Conservation (phyloP, 2,329 filamentous ascomycete genomes). For the Diaporthe velutina region DNA sequence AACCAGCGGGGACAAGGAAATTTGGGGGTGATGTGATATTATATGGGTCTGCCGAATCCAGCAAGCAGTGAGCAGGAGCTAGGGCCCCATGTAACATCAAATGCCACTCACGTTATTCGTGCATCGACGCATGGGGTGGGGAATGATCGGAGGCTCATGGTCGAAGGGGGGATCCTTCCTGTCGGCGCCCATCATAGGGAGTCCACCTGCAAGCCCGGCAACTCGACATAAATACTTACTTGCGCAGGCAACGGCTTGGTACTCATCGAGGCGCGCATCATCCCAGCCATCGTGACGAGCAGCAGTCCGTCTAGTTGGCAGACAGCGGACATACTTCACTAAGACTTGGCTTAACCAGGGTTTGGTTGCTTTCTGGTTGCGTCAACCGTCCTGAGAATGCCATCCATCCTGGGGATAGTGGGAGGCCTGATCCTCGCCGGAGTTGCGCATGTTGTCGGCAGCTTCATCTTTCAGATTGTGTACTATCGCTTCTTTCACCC, state of each 20-base stretch:
- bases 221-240: conserved; percentile 10
- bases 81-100: conserved; percentile 6
- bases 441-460: conserved; percentile 32
- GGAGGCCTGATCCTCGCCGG: conserved; percentile 13
- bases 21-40: conserved; percentile 21
- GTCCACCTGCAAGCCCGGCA: neutral
- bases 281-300: neutral
- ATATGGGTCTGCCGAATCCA: conserved; percentile 17
- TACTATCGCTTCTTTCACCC: conserved; percentile 66
- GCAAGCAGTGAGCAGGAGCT: conserved; percentile 1
- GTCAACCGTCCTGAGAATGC: conserved; percentile 10
- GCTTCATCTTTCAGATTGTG: conserved; percentile 59
- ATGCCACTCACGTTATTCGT: conserved; percentile 20
- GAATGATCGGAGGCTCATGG: neutral
- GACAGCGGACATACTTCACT: neutral
- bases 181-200: neutral
- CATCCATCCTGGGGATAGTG: conserved; percentile 8
- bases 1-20: conserved; percentile 6
- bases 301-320: neutral
- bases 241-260: neutral
- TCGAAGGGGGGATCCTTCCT: conserved; percentile 2
- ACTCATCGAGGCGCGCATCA: neutral
- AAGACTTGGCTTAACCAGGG: neutral
- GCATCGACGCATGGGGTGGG: neutral
- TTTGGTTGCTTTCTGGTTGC: neutral